phyloP scores from a whole-genome alignment of 2,329 filamentous ascomycete genomes.

The Trichoderma breve region DNA sequence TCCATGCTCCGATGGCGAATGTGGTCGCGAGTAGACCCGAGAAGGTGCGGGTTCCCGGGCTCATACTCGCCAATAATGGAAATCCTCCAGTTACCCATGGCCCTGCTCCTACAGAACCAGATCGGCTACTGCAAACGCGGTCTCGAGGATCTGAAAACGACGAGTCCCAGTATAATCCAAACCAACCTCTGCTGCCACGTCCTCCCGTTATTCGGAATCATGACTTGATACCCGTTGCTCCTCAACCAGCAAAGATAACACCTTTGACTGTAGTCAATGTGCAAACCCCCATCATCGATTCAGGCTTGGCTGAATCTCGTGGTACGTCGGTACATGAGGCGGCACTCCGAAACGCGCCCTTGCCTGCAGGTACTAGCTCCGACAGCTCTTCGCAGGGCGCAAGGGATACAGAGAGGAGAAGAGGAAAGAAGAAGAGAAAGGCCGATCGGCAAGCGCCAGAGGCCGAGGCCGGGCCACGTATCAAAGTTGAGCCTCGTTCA shows the following conservation, averaged over 20 bases:
- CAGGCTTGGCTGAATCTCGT: constrained; percentile 3
- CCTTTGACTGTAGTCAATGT: constrained; percentile 50
- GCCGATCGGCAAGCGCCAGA: constrained; percentile 50
- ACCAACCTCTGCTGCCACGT: constrained; percentile 24
- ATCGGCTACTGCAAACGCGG: constrained; percentile 42
- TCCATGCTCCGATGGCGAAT: constrained; percentile 5
- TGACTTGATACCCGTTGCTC: constrained; percentile 69
- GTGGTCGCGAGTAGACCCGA: constrained; percentile 17
- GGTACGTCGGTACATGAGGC: constrained; percentile 49
- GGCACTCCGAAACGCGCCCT: constrained; percentile 52
- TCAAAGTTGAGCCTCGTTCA: constrained; percentile 65
- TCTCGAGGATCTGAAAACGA: constrained; percentile 29
- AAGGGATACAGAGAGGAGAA: constrained; percentile 48
- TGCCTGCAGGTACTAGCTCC: constrained; percentile 51
- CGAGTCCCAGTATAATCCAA: constrained; percentile 23
- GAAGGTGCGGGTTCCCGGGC: constrained; percentile 32
- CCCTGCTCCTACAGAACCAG: constrained; percentile 41
- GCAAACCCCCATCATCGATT: constrained; percentile 24
- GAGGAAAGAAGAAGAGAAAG: constrained; percentile 53
- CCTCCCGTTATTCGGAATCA: constrained; percentile 70
- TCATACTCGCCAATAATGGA: constrained; percentile 29
- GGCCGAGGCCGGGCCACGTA: constrained; percentile 50
- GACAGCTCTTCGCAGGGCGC: constrained; percentile 59
- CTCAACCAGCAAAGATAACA: constrained; percentile 70
- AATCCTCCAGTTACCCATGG: constrained; percentile 20